Percentiles rank a stretch among this genome's conserved stretches.
Conservation (phyloP, 1,139 yeast genomes). For the Meyerozyma elateridarum region DNA sequence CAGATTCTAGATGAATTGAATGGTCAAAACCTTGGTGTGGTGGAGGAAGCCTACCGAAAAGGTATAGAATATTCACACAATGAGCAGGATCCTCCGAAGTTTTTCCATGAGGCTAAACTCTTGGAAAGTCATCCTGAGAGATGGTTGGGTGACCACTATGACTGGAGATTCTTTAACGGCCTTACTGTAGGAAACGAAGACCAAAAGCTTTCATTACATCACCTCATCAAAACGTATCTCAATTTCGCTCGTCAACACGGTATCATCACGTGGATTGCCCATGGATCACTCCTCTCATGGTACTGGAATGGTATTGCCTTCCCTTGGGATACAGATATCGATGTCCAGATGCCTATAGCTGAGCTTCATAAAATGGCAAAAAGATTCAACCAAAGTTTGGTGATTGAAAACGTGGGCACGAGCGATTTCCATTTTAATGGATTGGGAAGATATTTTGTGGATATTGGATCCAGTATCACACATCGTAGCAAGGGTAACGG, state of each 20-base stretch:
- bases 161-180: conserved; percentile 37
- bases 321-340: conserved; percentile 25
- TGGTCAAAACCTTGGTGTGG: conserved; percentile 7
- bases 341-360: conserved; percentile 22
- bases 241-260: conserved; percentile 26
- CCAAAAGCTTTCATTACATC: conserved; percentile 24
- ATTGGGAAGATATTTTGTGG: conserved; percentile 17
- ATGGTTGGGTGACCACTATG: conserved; percentile 41
- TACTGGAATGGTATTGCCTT: conserved; percentile 24
- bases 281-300: conserved; percentile 29
- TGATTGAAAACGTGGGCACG: conserved; percentile 18
- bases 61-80: conserved; percentile 8
- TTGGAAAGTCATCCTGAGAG: conserved; percentile 15
- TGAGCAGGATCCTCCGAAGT: conserved; percentile 24
- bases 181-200: conserved; percentile 22
- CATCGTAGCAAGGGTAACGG: conserved; percentile 17
- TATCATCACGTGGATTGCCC: conserved; percentile 38
- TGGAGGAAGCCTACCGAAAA: conserved; percentile 18
- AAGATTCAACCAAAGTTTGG: conserved; percentile 20
- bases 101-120: conserved; percentile 29
- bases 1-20: conserved; percentile 9
- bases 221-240: conserved; percentile 28
- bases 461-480: conserved; percentile 16
- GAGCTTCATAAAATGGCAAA: conserved; percentile 38
- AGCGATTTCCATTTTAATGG: conserved; percentile 15